A percentile compares a stretch with the other conserved stretches of the same genome.
Conservation (phyloP, 139 green algal species). For the Nannochloris sp. region DNA sequence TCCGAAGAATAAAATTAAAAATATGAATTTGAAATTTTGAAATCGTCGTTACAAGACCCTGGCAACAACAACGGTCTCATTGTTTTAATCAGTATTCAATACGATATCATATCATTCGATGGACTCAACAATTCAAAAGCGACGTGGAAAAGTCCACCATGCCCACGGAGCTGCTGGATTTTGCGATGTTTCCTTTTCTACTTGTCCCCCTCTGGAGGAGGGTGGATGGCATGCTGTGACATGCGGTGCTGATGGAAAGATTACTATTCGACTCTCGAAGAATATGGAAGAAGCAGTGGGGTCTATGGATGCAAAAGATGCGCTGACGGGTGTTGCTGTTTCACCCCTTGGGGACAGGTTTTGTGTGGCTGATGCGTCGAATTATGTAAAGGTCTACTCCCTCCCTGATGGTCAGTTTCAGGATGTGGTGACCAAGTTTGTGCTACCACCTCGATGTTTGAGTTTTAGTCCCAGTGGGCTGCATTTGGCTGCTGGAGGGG, state of each 20-base stretch:
- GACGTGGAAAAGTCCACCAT: neutral
- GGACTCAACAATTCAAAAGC: neutral
- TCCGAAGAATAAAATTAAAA: no score
- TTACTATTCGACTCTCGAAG: conserved; percentile 15
- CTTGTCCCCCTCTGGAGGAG: neutral
- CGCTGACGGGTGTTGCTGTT: conserved; percentile 13
- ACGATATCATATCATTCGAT: neutral
- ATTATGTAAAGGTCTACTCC: conserved; percentile 48
- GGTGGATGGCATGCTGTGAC: conserved; percentile 14
- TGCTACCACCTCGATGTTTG: conserved; percentile 50
- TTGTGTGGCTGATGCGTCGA: conserved; percentile 32
- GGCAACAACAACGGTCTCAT: no score
- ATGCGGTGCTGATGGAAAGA: conserved; percentile 26
- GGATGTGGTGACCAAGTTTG: conserved; percentile 58
- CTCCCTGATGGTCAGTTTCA: conserved; percentile 33
- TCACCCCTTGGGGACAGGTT: conserved; percentile 23
- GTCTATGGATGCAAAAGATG: neutral
- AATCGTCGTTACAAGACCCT: no score
- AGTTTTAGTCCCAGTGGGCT: conserved; percentile 50
- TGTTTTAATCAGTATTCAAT: no score
- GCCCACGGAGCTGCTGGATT: conserved; percentile 11
- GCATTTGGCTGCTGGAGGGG: conserved; percentile 58
- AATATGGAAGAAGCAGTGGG: conserved; percentile 19
- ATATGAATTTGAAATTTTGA: no score
- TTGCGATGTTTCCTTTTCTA: conserved; percentile 17